A percentile compares a stretch with the other conserved stretches of the same genome.
phyloP scores from a whole-genome alignment of 192 early-diverging fungal species.

The Backusella sp. region DNA sequence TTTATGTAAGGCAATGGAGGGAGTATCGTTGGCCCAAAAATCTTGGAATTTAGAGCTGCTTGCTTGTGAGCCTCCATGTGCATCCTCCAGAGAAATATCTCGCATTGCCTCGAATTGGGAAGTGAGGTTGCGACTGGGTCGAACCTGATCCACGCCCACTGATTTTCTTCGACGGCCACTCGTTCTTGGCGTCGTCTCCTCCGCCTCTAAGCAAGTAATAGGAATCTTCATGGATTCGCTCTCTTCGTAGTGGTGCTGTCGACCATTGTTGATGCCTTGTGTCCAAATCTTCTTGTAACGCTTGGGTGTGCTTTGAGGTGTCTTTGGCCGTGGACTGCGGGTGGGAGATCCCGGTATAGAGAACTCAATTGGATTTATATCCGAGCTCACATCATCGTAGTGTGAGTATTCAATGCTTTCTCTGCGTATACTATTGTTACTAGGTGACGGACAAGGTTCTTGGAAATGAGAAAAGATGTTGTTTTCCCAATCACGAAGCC shows the following conservation, averaged over 20 bases:
- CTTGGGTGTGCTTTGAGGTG: neutral
- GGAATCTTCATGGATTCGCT: neutral
- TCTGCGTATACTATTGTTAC: neutral
- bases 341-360: neutral
- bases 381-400: neutral
- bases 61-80: neutral
- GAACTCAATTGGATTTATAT: neutral
- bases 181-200: neutral
- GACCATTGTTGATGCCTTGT: neutral
- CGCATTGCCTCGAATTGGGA: neutral
- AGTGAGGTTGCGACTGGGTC: neutral
- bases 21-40: neutral
- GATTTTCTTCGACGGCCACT: neutral
- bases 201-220: neutral
- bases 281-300: neutral
- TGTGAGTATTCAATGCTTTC: neutral
- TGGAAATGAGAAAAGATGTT: neutral
- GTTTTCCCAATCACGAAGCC: neutral
- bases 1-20: neutral
- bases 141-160: neutral
- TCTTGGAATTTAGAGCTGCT: neutral
- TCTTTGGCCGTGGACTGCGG: neutral
- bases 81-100: neutral
- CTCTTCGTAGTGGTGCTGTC: neutral
- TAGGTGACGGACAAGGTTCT: constrained; percentile 1